These are phyloP conservation scores for Hirsutella thompsonii DNA, from an alignment of 2,329 filamentous ascomycete genomes.

Conservation along the genomic window DNA sequence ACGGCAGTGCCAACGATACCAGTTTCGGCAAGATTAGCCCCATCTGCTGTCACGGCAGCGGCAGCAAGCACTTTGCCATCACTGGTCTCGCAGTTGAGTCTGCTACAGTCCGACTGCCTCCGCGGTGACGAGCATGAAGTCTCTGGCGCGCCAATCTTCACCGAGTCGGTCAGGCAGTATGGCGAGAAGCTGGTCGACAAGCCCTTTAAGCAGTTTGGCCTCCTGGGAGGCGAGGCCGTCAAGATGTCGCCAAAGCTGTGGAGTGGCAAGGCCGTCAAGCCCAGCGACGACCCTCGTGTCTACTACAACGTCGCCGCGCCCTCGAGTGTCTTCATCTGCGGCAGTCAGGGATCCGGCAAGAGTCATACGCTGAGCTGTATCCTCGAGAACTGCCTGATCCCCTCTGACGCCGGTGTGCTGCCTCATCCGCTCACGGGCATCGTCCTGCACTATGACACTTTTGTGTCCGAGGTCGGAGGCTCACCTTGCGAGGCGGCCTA, in stretches of 20 bases:
- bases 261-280: too few relatives aligned
- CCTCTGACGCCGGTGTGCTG: conserved; percentile 28
- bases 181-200: background rate
- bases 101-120: background rate
- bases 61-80: background rate
- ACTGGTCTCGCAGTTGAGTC: conserved; percentile 2
- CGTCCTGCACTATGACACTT: conserved; percentile 53
- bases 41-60: background rate
- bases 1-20: too few relatives aligned
- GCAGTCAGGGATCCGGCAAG: conserved; percentile 52
- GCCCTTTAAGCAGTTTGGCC: conserved; percentile 7
- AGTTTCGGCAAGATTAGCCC: background rate
- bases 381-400: conserved; percentile 43
- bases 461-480: conserved; percentile 32
- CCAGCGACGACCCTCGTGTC: conserved; percentile 15
- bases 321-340: conserved; percentile 50
- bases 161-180: conserved; percentile 5
- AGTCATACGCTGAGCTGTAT: conserved; percentile 45
- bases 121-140: conserved; percentile 4
- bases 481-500: conserved; percentile 48
- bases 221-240: conserved; percentile 6
- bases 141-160: conserved; percentile 8
- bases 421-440: conserved; percentile 42
- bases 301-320: conserved; percentile 36
- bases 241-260: background rate